A percentile compares a stretch with the other conserved stretches of the same genome.
Conservation (phyloP, 495 filamentous ascomycete species). For the Xylaria acuta region DNA sequence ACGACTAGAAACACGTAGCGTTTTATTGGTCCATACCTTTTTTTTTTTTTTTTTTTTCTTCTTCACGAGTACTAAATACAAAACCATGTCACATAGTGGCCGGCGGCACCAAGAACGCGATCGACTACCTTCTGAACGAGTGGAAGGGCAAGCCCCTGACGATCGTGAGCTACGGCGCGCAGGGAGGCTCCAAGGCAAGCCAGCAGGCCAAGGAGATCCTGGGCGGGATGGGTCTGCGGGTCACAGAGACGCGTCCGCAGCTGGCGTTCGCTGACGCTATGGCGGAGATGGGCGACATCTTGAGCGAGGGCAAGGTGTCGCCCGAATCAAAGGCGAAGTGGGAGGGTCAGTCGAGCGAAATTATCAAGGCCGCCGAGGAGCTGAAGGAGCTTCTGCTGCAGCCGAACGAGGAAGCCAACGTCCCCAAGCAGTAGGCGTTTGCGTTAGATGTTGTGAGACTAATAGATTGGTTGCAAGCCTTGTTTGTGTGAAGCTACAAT, state of each 20-base stretch:
- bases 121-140: slow-evolving; percentile 66
- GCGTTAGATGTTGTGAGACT: not conserved
- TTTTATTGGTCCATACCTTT: not conserved
- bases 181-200: slow-evolving; percentile 55
- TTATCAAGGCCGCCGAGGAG: slow-evolving; percentile 41
- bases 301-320: slow-evolving; percentile 39
- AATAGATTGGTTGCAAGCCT: not conserved
- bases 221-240: slow-evolving; percentile 38
- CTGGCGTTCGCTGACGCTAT: slow-evolving; percentile 41
- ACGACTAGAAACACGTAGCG: not conserved
- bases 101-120: slow-evolving; percentile 65
- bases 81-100: slow-evolving; percentile 38
- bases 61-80: not conserved
- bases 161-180: slow-evolving; percentile 62
- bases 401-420: slow-evolving; percentile 26
- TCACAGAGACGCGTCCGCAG: slow-evolving; percentile 41
- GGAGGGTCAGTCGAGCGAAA: slow-evolving; percentile 33
- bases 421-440: slow-evolving; percentile 7
- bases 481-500: not conserved
- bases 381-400: slow-evolving; percentile 40
- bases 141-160: slow-evolving; percentile 65
- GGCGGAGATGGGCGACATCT: slow-evolving; percentile 34
- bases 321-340: slow-evolving; percentile 37
- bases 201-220: slow-evolving; percentile 44
- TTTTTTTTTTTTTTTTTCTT: not conserved